A percentile compares a stretch with the other conserved stretches of the same genome.
Conservation (phyloP, 2,329 filamentous ascomycete species). For the Verticillium nubilum region DNA sequence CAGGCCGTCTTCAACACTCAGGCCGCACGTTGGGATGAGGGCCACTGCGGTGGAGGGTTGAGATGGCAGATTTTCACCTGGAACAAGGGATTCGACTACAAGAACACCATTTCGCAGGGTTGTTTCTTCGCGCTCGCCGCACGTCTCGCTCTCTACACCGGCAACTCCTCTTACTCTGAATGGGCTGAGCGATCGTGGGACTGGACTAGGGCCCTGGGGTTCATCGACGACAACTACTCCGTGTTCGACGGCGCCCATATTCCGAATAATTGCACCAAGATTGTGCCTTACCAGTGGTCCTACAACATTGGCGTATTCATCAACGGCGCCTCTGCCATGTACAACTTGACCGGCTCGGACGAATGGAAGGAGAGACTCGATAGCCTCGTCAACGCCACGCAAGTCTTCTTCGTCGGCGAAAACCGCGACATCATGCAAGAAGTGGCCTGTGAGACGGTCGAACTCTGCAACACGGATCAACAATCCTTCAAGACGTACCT, state of each 20-base stretch:
- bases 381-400: constrained; percentile 47
- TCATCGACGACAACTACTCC: constrained; percentile 55
- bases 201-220: constrained; percentile 54
- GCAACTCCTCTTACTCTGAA: constrained; percentile 68
- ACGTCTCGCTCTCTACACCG: constrained; percentile 70
- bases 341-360: constrained; percentile 49
- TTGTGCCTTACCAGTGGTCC: constrained; percentile 60
- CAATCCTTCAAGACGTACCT: constrained; percentile 61
- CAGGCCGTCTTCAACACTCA: constrained; percentile 81
- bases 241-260: constrained; percentile 60
- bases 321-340: constrained; percentile 63
- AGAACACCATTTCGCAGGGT: constrained; percentile 58
- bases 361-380: constrained; percentile 55
- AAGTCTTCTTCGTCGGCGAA: constrained; percentile 49
- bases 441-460: constrained; percentile 57
- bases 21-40: constrained; percentile 64
- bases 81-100: constrained; percentile 79
- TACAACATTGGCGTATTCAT: constrained; percentile 66
- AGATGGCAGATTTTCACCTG: constrained; percentile 82
- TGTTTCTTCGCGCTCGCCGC: constrained; percentile 60
- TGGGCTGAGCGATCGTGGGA: constrained; percentile 73
- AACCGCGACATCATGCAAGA: constrained; percentile 57
- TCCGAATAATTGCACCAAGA: constrained; percentile 48
- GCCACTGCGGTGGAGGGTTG: constrained; percentile 67
- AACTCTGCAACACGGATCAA: constrained; percentile 57